These are phyloP conservation scores for Neonectria sp. DNA, from an alignment of 2,329 filamentous ascomycete genomes.

Conservation along the genomic window DNA sequence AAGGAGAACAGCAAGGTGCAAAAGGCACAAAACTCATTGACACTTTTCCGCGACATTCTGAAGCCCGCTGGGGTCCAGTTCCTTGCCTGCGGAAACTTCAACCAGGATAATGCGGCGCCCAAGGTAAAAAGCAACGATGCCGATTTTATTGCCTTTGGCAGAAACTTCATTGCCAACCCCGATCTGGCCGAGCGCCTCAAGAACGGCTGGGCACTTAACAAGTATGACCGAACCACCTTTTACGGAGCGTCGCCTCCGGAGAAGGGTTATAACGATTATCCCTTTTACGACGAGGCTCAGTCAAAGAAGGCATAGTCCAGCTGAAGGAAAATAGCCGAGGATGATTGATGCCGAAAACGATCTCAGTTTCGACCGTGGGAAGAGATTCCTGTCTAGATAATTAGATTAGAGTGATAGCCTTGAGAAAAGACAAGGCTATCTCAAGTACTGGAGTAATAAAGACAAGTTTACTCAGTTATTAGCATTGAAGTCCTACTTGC, in stretches of 20 bases:
- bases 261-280: conserved; percentile 49
- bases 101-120: conserved; percentile 56
- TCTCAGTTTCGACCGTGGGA: background rate
- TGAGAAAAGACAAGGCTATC: background rate
- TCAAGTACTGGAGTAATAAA: background rate
- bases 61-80: conserved; percentile 59
- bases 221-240: conserved; percentile 50
- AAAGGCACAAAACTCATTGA: conserved; percentile 51
- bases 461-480: background rate
- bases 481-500: background rate
- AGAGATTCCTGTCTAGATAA: background rate
- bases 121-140: conserved; percentile 53
- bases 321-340: background rate
- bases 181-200: conserved; percentile 48
- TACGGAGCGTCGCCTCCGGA: conserved; percentile 44
- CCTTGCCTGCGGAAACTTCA: conserved; percentile 65
- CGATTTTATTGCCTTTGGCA: conserved; percentile 49
- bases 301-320: conserved; percentile 3
- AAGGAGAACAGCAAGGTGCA: conserved; percentile 34
- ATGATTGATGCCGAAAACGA: background rate
- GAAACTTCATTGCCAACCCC: conserved; percentile 51
- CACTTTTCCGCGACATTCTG: conserved; percentile 58
- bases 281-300: conserved; percentile 38
- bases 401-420: conserved; percentile 7
- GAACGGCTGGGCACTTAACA: conserved; percentile 45